Evolutionary conservation across 305 asterid genomes (phyloP).

Genomic region (Fraxinus latifolia): DNA sequence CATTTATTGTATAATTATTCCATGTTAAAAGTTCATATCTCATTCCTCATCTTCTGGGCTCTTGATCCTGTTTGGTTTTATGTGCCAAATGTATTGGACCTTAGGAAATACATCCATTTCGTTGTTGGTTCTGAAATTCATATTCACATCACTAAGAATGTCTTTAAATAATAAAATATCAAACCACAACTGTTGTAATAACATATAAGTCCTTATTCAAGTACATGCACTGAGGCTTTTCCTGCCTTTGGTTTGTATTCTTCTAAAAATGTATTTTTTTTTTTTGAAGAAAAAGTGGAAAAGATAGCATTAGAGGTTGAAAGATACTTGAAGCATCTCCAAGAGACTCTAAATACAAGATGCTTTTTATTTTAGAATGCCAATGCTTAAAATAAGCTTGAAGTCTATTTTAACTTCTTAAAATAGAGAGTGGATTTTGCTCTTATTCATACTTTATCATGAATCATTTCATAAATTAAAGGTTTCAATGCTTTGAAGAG

Average conservation of each 20-base stretch:
- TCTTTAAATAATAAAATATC: background rate
- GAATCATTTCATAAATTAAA: too few species aligned
- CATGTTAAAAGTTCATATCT: background rate
- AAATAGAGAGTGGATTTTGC: background rate
- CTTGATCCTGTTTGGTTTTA: background rate
- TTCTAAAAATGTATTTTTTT: background rate
- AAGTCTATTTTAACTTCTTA: background rate
- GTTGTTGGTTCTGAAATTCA: background rate
- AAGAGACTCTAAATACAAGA: background rate
- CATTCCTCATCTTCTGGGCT: background rate
- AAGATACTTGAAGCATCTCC: background rate
- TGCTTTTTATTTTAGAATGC: background rate
- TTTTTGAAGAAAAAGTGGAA: background rate
- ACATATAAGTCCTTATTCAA: background rate
- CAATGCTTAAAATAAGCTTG: background rate
- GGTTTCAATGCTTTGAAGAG: background rate
- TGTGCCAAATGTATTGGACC: background rate
- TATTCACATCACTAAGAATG: background rate
- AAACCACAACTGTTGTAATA: background rate
- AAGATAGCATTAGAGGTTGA: background rate
- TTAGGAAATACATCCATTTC: background rate
- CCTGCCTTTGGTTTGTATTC: background rate
- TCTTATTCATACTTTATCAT: background rate
- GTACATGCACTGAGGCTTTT: background rate
- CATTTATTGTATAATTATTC: background rate